These are phyloP conservation scores for Melocanna baccifera DNA, from an alignment of 176 grass and related monocot species.

Conservation along the genomic window DNA sequence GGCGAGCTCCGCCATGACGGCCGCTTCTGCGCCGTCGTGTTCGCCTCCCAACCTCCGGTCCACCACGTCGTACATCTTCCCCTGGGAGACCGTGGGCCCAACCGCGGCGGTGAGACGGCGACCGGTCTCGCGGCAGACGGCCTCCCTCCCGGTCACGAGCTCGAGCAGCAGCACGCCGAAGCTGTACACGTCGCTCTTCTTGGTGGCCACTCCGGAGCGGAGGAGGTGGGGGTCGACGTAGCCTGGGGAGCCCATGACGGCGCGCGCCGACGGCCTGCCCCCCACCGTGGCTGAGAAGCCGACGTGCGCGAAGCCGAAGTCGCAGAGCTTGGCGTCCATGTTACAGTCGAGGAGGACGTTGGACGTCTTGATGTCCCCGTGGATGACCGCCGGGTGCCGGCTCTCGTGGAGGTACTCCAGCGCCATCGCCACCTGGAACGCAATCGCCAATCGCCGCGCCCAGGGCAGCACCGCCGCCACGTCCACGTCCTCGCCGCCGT, in stretches of 20 bases:
- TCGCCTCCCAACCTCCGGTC: slow-evolving; percentile 35
- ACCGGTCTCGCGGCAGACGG: slow-evolving; percentile 54
- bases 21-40: slow-evolving; percentile 38
- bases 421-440: slow-evolving; percentile 64
- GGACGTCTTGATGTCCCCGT: slow-evolving; percentile 86
- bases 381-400: slow-evolving; percentile 46
- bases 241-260: slow-evolving; percentile 70
- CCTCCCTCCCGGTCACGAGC: slow-evolving; percentile 63
- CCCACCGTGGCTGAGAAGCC: slow-evolving; percentile 42
- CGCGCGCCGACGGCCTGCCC: slow-evolving; percentile 32
- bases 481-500: background rate
- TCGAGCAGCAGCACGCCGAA: slow-evolving; percentile 93
- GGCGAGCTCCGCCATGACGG: slow-evolving; percentile 46
- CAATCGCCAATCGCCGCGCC: slow-evolving; percentile 59
- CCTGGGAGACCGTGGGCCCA: slow-evolving; percentile 25
- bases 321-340: slow-evolving; percentile 77
- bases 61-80: slow-evolving; percentile 15
- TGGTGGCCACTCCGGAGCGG: slow-evolving; percentile 63
- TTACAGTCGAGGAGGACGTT: slow-evolving; percentile 69
- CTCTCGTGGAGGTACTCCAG: slow-evolving; percentile 83
- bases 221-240: slow-evolving; percentile 84
- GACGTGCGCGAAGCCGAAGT: slow-evolving; percentile 70
- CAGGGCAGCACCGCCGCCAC: slow-evolving; percentile 14
- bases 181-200: slow-evolving; percentile 90
- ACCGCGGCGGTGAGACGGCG: slow-evolving; percentile 48